These are phyloP conservation scores for Heritiera fomes DNA, from an alignment of 345 rosid genomes.

Conservation along the genomic window DNA sequence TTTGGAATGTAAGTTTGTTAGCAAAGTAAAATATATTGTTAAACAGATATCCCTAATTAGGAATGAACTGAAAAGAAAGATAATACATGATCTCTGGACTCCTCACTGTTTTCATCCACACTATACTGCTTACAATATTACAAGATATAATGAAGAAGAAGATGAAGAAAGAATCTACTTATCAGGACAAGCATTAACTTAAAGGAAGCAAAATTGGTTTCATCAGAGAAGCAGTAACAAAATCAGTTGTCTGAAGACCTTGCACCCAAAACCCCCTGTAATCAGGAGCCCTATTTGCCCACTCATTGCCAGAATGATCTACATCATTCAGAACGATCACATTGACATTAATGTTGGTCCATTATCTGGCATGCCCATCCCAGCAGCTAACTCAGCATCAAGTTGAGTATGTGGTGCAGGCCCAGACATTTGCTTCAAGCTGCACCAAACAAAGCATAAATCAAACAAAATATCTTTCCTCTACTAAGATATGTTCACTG, in stretches of 20 bases:
- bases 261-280: background rate
- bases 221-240: background rate
- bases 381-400: conserved; percentile 90
- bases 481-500: background rate
- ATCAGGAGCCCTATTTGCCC: conserved; percentile 4
- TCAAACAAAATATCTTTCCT: conserved; percentile 6
- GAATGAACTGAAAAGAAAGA: background rate
- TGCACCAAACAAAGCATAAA: conserved; percentile 34
- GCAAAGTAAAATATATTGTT: background rate
- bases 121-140: background rate
- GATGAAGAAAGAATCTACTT: background rate
- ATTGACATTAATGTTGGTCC: conserved; percentile 72
- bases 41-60: background rate
- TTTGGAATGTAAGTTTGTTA: background rate
- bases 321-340: conserved; percentile 31
- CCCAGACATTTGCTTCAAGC: conserved; percentile 74
- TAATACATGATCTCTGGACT: background rate
- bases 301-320: background rate
- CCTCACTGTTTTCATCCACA: background rate
- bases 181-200: background rate
- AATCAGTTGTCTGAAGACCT: background rate
- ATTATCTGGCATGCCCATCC: conserved; percentile 97
- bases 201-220: background rate
- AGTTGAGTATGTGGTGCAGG: conserved; percentile 90
- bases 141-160: background rate